Evolutionary conservation across 2,329 filamentous ascomycete species (phyloP), one percentile per base, ranked within the genome.

Genomic region (Nemania sp.): DNA sequence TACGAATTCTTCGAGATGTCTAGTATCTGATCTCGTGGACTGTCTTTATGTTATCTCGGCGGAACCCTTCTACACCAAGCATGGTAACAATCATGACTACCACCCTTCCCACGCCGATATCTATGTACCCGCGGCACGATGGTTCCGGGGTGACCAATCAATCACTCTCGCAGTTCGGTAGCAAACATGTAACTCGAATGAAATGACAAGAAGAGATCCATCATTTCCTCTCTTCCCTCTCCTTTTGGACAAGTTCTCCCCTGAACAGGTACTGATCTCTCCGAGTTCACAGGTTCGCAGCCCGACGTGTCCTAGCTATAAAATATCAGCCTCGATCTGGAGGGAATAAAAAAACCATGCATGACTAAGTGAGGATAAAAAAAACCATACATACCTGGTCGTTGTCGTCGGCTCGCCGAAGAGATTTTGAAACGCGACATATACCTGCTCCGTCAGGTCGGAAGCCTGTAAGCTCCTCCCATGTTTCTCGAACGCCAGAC

Each of bases 381-480:
- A 29, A 29, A 29, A 4, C 9, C 4, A 49, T 35, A 34, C 57
- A 53, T 62, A 61, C 62, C 62, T n/a, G n/a, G n/a, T n/a, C n/a
- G n/a, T n/a, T n/a, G n/a, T 67, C n/a, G 52, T 60, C 7, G 65
- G 81, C 67, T 93, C 90, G 0, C 92, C 93, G 71, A 97, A 89
- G 17, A 97, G 75, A 61, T 87, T 87, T 70, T 90, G 75, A 75
- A 97, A 98, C 0, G 92, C 90, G 35, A 80, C 80, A 70, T 96
- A 89, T 10, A 99, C 90, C 77, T 97, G 90, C 17, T 95, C 92
- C 0, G 94, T 97, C 73, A 99, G 78, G 76, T 98, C 95, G 67
- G 90, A 92, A 0, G 95, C 95, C 79, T 98, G 95, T 73, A 99
- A 78, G 72, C 90, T 92, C 65, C 95, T 85, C 0, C 95, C 94